A percentile compares a stretch with the other conserved stretches of the same genome.
These are phyloP conservation scores for Colletotrichum sansevieriae DNA, from an alignment of 2,329 filamentous ascomycete species.

Conservation along the genomic window DNA sequence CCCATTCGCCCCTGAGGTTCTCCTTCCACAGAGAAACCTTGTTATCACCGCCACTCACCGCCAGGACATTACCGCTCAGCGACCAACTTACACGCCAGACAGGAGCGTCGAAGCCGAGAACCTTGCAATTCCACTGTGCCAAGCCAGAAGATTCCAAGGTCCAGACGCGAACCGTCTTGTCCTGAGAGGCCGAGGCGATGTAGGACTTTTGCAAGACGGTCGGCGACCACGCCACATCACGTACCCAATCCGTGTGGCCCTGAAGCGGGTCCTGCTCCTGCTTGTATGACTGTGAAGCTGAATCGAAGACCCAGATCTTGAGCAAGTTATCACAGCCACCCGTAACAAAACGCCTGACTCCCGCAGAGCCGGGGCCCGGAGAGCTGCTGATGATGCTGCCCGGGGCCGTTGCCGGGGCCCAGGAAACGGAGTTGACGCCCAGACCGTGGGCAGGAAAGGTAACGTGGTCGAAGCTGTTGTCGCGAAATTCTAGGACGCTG, in stretches of 20 bases:
- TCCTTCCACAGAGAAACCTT: slow-evolving; percentile 99
- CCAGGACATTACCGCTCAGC: slow-evolving; percentile 94
- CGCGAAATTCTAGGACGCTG: slow-evolving; percentile 95
- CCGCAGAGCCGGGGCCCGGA: slow-evolving; percentile 68
- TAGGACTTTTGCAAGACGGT: slow-evolving; percentile 96
- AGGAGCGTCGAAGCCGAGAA: slow-evolving; percentile 87
- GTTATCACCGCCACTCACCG: slow-evolving; percentile 94
- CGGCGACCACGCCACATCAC: slow-evolving; percentile 96
- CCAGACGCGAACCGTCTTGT: slow-evolving; percentile 98
- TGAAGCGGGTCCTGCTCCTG: slow-evolving; percentile 74
- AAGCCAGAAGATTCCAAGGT: slow-evolving; percentile 78
- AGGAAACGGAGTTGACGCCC: slow-evolving; percentile 95
- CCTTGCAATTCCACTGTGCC: slow-evolving; percentile 86
- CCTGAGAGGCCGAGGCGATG: slow-evolving; percentile 94
- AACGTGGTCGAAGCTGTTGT: slow-evolving; percentile 91
- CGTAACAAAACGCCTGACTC: slow-evolving; percentile 88
- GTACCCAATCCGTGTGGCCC: slow-evolving; percentile 96
- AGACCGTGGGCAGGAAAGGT: slow-evolving; percentile 93
- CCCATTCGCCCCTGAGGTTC: slow-evolving; percentile 96
- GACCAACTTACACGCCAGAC: slow-evolving; percentile 99
- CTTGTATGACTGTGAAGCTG: slow-evolving; percentile 71
- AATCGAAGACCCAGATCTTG: slow-evolving; percentile 91
- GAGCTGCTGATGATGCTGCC: slow-evolving; percentile 86
- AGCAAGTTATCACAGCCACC: slow-evolving; percentile 94
- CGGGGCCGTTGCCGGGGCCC: slow-evolving; percentile 88